These are phyloP conservation scores for Trichoderma breve DNA, from an alignment of 2,329 filamentous ascomycete species.

Conservation along the genomic window DNA sequence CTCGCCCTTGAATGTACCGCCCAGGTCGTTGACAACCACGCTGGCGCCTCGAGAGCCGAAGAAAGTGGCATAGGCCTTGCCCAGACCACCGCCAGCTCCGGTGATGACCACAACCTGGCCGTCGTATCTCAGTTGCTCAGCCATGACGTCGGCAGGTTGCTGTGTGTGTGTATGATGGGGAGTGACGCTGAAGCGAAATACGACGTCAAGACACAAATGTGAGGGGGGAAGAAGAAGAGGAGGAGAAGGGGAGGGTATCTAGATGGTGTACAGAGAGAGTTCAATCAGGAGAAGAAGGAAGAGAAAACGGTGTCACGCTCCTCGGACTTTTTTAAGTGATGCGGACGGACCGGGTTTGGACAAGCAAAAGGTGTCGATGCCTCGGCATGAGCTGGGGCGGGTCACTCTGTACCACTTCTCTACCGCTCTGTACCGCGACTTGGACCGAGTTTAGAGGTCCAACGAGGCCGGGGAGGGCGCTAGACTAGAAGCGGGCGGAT, in stretches of 20 bases:
- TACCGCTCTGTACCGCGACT: neutral
- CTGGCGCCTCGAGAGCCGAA: constrained; percentile 89
- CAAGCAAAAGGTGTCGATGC: constrained; percentile 9
- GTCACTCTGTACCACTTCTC: neutral
- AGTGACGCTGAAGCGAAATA: neutral
- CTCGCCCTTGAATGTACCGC: constrained; percentile 89
- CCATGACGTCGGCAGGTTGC: constrained; percentile 48
- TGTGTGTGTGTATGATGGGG: constrained; percentile 15
- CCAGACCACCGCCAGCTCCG: constrained; percentile 75
- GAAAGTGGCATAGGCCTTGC: constrained; percentile 82
- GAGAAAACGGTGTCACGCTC: neutral
- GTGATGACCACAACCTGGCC: constrained; percentile 82
- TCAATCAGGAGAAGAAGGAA: neutral
- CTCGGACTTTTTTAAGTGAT: neutral
- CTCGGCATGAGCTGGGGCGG: constrained; percentile 19
- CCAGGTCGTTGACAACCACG: constrained; percentile 95
- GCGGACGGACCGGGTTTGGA: constrained; percentile 6
- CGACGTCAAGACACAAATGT: neutral
- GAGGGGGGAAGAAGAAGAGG: neutral
- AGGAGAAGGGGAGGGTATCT: neutral
- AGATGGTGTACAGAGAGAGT: neutral
- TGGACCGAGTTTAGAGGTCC: constrained; percentile 2
- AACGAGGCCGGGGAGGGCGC: neutral
- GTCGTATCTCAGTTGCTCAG: constrained; percentile 72
- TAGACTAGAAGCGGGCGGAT: neutral